Evolutionary conservation across 345 rosid species (phyloP), one percentile per base, ranked within the genome.

Genomic region (Trapa incisa): DNA sequence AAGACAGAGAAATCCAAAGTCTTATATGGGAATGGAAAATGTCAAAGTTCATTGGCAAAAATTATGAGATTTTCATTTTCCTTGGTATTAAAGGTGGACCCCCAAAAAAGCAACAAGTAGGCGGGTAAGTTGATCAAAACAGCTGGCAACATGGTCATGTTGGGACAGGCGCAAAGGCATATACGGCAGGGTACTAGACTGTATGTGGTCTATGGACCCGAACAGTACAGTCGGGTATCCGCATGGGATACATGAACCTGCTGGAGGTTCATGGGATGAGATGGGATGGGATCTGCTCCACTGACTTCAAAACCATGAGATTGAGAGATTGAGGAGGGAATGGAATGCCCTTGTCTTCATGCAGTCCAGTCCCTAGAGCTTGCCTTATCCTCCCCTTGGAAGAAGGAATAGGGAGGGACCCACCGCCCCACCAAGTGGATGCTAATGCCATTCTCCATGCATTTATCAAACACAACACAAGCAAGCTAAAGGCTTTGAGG

Each of bases 11-110:
- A 22, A 22, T 22, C 63, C 63, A 9, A 8, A 38, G 0, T 11
- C 63, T 35, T 22, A 11, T 9, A 58, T 58, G 38, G 63, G 63
- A 58, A 33, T 14, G 63, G 38, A 58, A 58, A 12, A 32, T 58
- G 63, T 58, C 63, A 33, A 58, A 32, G 63, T 58, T 58, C 63
- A 58, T 58, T 58, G 63, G 63, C 63, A 37, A 64, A 47, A 64
- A 39, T 5, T 38, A 15, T 64, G 22, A 37, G 22, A 37, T 64
- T 64, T 64, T 64, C 38, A 41, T 41, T 8, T 22, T 22, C 29
- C 29, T 22, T 22, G 29, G 29, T 15, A 58, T 11, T 33, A 58
- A 33, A 58, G 63, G 12, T 38, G 37, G 63, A 33, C 63, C 63
- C 29, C 29, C 0, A 22, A 29, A 57, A 57, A 57, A 57, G 3